phyloP scores from a whole-genome alignment of 2,329 filamentous ascomycete species.

The Fusarium azukiicola region DNA sequence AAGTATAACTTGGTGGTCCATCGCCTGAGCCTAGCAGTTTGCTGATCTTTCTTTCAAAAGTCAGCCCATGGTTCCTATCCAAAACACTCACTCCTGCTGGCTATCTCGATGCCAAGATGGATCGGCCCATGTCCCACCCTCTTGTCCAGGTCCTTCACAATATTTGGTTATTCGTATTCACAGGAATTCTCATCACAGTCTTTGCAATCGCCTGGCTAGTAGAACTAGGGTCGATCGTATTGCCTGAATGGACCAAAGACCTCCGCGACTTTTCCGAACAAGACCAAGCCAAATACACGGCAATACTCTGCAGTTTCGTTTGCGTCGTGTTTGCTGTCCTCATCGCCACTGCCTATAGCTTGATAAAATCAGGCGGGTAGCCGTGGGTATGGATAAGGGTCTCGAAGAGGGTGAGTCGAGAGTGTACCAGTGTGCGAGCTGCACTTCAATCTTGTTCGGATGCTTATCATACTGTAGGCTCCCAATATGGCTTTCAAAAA shows the following conservation, averaged over 20 bases:
- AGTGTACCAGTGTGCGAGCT: background rate
- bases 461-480: background rate
- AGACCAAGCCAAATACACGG: slow-evolving; percentile 28
- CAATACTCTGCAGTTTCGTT: slow-evolving; percentile 25
- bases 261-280: slow-evolving; percentile 33
- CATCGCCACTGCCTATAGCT: background rate
- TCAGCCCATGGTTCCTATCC: background rate
- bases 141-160: background rate
- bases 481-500: too few species aligned
- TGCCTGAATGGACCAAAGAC: slow-evolving; percentile 43
- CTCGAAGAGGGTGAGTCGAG: background rate
- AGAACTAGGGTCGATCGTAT: slow-evolving; percentile 10
- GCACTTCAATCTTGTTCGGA: background rate
- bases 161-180: slow-evolving; percentile 27
- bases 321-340: slow-evolving; percentile 21
- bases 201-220: slow-evolving; percentile 31
- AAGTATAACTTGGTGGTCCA: background rate
- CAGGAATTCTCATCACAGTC: slow-evolving; percentile 25
- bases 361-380: background rate
- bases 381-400: background rate
- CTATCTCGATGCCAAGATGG: background rate
- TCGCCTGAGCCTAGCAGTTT: background rate
- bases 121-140: background rate
- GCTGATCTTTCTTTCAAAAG: background rate
- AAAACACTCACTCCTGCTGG: background rate